Base-by-base conservation (phyloP, 306 rosid genomes). In the Ochetophila trinervis region DNA sequence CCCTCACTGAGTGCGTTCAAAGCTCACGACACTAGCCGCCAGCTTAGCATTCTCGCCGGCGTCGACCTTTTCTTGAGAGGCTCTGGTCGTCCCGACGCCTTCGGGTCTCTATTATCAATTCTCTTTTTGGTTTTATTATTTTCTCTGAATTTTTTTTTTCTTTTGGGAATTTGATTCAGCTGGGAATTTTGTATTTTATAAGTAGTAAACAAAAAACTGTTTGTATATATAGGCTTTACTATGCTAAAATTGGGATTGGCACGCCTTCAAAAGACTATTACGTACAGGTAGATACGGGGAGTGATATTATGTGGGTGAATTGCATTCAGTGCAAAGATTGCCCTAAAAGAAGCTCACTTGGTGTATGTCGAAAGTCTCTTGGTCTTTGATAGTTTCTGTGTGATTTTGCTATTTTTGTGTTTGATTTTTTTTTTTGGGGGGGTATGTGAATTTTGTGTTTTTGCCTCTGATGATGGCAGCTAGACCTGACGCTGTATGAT, bases 31-130 rank as follows among this genome's bases (percentile, higher is more conserved):
- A 83, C 30, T 62, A 87, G 74, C 65, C 99, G 97, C 50, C 96
- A 88, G 77, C 91, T 87, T 55, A 69, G 88, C 16, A 69, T 93
- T 30, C 91, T 93, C 57, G 76, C 97, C 45, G 97, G 96, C 66
- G 96, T 93, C 66, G 97, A 93, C 81, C 84, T 93, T 53, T 96
- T 96, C 19, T 61, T 93, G 44, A 97, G 99, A n/a, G 99, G 99
- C 45, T 67, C 78, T 55, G 99, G 99, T 65, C 96, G 99, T 35
- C 99, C 99, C 22, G 91, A 87, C 67, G 79, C 83, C 77, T 88
- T 90, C 48, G 97, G 99, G 98, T 92, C 15, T 32, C 48, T 34
- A 47, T 27, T 7, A 35, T 30, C 59, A 37, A 21, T 44, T 61
- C 32, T 51, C 16, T 22, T 2, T 32, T 58, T 30, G 11, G 17